A percentile compares a stretch with the other conserved stretches of the same genome.
Evolutionary conservation across 106 monocot species (phyloP).

Genomic region (Allium fistulosum): DNA sequence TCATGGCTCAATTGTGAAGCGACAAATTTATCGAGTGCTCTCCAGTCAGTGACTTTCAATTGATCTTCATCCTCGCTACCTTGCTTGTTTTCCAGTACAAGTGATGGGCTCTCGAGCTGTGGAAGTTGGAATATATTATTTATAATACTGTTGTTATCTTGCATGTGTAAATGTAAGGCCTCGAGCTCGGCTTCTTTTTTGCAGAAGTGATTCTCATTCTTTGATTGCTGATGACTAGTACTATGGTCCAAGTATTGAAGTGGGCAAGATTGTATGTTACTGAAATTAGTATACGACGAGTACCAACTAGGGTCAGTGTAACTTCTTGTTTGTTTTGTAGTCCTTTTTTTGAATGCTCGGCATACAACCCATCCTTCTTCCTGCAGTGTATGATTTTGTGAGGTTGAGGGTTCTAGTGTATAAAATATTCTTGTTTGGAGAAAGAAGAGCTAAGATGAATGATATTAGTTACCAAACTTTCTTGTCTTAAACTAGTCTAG

Average conservation of each 20-base stretch:
- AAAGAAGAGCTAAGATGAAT: no score
- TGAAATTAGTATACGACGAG: constrained; percentile 13
- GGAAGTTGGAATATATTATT: constrained; percentile 56
- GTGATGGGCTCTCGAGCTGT: constrained; percentile 64
- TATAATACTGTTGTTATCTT: constrained; percentile 24
- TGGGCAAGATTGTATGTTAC: constrained; percentile 14
- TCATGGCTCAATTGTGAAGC: constrained; percentile 77
- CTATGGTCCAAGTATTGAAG: constrained; percentile 5
- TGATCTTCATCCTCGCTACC: constrained; percentile 17
- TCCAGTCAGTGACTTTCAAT: constrained; percentile 59
- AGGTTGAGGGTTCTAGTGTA: not conserved
- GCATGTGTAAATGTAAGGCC: constrained; percentile 10
- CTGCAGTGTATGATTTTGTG: constrained; percentile 19
- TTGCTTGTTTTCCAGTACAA: constrained; percentile 5
- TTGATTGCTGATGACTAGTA: not conserved
- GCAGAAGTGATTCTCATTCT: constrained; percentile 6
- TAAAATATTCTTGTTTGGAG: no score
- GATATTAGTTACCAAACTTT: no score
- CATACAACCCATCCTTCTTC: constrained; percentile 99
- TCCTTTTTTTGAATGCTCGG: constrained; percentile 83
- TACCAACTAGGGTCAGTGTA: constrained; percentile 34
- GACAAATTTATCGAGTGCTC: constrained; percentile 77
- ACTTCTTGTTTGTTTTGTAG: constrained; percentile 19
- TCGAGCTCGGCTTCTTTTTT: constrained; percentile 59
- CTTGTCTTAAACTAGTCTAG: no score